Evolutionary conservation across 2,329 filamentous ascomycete species (phyloP), one percentile per base, ranked within the genome.

Genomic region (Colletotrichum shisoi): DNA sequence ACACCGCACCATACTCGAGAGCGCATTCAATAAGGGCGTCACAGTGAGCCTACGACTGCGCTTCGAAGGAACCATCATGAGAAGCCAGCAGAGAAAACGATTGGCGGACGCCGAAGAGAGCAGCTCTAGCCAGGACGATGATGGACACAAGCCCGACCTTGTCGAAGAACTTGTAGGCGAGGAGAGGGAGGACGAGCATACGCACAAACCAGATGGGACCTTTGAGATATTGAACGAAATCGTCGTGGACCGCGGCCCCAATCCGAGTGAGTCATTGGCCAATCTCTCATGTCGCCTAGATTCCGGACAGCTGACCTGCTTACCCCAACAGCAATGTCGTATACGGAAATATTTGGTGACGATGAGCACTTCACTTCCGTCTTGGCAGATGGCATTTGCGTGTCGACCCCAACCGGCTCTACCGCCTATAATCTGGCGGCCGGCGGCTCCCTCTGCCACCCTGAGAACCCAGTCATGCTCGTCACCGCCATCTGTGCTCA

Each of bases 201-300:
- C 94, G 0, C 95, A 98, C 80, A 85, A 83, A 48, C 94, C 94
- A 0, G 92, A 95, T 72, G 88, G 89, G 45, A 94, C 91, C 1
- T 93, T 89, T 76, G 92, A 97, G 77, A 96, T 98, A 65, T 81
- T 99, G 69, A 99, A 99, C 73, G 95, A 99, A 76, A 89, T 98
- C n/a, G 94, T 99, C 9, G 88, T 98, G 37, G 95, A 99, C 74
- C 86, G 95, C 19, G 95, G 95, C 0, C 95, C 95, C 7, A 97
- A 96, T 77, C 89, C 94, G 52, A 97, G 91, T 93, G 81, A 81
- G 89, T 83, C 13, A 45, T 40, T 40, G 37, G 21, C 8, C 4
- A 37, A 37, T 7, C 46, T 21, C 58, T 67, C 31, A 45, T 62
- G 31, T 39, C 44, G 21, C 27, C 19, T 57, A 37, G 37, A 48